Evolutionary conservation across 148 eudicot species (phyloP), one percentile per base, ranked within the genome.

Genomic region (Rhododendron vialii): DNA sequence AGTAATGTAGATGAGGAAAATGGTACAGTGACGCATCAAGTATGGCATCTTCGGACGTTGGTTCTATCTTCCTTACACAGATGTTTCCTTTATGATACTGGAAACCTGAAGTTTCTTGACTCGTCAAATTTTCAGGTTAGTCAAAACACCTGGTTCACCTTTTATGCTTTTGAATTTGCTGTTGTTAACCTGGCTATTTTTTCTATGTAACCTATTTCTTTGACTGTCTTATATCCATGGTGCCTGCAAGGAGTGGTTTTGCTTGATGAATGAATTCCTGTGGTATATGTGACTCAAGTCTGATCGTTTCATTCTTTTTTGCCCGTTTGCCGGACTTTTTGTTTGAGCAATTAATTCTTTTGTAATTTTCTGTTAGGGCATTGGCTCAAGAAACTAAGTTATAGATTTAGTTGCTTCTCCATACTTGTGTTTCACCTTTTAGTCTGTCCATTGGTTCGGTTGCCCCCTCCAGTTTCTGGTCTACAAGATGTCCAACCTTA

Each of bases 51-150:
- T 85, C 90, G 95, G 84, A 86, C 93, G 14, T 86, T 95, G 91
- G 92, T 97, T 81, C 67, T 95, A 78, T 95, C 96, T 3, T 93
- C 99, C 38, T 91, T 97, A 57, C 98, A 95, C 83, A 94, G 95
- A 83, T 95, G 98, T 89, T 97, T 95, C 87, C 93, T 93, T 43
- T 94, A 91, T 91, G 99, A 97, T 88, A 85, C 92, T 41, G 98
- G 95, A 50, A 95, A 82, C 87, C 65, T 86, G 14, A 94, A 94
- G 88, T 94, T 97, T 89, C 94, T 97, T 7, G 96, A 95, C 85
- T 89, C 95, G 8, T 78, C 96, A 80, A 97, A 88, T 88, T 95
- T 97, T 88, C 93, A 95, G 92, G 96, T 84, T 87, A 76, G 91
- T 36, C 17, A 73, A n/a, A 81, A 30, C 14, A 28, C 43, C 38